phyloP scores from a whole-genome alignment of 2,329 filamentous ascomycete species.

The Shiraia bambusicola region DNA sequence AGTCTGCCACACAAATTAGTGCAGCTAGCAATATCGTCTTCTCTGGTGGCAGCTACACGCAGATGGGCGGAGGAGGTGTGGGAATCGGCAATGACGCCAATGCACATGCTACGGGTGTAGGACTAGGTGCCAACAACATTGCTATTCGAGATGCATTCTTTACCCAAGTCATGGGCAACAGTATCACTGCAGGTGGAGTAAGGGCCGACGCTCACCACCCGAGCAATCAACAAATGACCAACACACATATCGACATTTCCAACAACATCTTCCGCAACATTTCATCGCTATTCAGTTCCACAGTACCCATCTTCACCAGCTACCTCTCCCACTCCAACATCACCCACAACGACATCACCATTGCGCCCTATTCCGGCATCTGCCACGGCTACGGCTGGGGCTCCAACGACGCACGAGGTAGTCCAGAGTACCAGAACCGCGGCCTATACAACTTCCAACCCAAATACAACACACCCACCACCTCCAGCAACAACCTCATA shows the following conservation, averaged over 20 bases:
- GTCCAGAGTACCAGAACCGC: constrained; percentile 15
- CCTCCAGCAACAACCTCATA: constrained; percentile 10
- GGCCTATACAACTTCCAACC: constrained; percentile 18
- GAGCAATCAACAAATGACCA: constrained; percentile 13
- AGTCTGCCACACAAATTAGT: constrained; percentile 16
- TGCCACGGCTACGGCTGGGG: constrained; percentile 14
- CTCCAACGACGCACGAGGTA: constrained; percentile 15
- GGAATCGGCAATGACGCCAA: constrained; percentile 20
- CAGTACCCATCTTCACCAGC: constrained; percentile 13
- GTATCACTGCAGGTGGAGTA: constrained; percentile 15
- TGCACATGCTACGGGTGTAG: constrained; percentile 13
- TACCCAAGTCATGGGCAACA: constrained; percentile 19
- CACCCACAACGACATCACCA: constrained; percentile 16
- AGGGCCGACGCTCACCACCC: constrained; percentile 16
- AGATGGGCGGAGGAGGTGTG: constrained; percentile 13
- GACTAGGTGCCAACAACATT: constrained; percentile 10
- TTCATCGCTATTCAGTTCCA: constrained; percentile 15
- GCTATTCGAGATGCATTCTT: constrained; percentile 15
- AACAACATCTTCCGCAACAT: constrained; percentile 19
- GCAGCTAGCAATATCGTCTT: constrained; percentile 16
- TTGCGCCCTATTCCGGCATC: constrained; percentile 16
- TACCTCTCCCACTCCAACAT: constrained; percentile 15
- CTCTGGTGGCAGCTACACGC: constrained; percentile 13
- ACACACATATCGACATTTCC: constrained; percentile 12
- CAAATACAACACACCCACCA: constrained; percentile 14